Base-by-base conservation (phyloP, 1,284 basidiomycete genomes). In the Lentinula novae-zelandiae region DNA sequence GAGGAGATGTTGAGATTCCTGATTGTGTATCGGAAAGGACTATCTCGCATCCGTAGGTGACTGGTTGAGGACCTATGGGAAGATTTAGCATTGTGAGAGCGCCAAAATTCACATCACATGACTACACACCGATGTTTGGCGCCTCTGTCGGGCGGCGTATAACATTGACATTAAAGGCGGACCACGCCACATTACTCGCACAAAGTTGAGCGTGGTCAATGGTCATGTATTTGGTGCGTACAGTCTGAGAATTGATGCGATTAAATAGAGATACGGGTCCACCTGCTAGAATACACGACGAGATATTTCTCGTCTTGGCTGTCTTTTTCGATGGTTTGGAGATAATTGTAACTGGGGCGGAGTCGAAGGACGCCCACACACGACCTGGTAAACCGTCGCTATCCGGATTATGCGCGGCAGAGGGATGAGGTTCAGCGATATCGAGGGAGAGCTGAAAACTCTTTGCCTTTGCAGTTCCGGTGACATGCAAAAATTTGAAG, bases 241-340 rank as follows among this genome's bases (percentile, higher is more conserved):
- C 95, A 27, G 95, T 96, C 77, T 98, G 95, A 12, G 92, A 93
- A 75, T 98, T 96, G 80, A 98, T 94, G 69, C 95, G 91, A 72
- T 96, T 96, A 83, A 95, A 96, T 55, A 98, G 82, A 60, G 93
- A 94, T 55, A 98, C 92, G n/a, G 93, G 89, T 20, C 93, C 92
- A 46, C 91, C 90, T 31, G 88, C 89, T 60, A 94, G 84, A 69
- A 98, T 92, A 76, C 95, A 96, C 15, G 92, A 95, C 9, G 92
- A 88, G 69, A 95, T 92, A 71, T 95, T 95, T 70, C 95, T 88
- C 64, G 95, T 95, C 78, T 96, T 96, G 62, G 93, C 93, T 0
- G 95, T 96, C 82, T 96, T 96, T 81, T 96, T 95, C 53, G 94
- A 96, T 34, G 95, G 95, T 75, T 98, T 98, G 68, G 95, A 97